Evolutionary conservation across 2,329 filamentous ascomycete species (phyloP), one percentile per base, ranked within the genome.

Genomic region (Cadophora sp.): DNA sequence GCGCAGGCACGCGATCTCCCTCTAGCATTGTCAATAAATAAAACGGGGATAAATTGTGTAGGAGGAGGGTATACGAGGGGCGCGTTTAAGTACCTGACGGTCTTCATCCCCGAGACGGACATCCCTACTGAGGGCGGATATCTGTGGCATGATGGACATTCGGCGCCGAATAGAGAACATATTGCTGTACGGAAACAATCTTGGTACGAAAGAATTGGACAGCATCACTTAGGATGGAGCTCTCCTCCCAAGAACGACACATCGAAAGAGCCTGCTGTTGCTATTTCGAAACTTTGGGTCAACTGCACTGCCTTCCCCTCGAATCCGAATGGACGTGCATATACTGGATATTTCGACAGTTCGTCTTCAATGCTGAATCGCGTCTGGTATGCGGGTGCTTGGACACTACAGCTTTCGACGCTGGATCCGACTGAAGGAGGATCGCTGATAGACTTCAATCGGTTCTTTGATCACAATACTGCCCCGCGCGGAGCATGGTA

Each of bases 301-400:
- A 78, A 79, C 64, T 82, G 78, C 72, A 81, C 80, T 1, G 78
- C 80, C 0, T 81, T 81, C 62, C 81, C 81, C 5, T 79, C 74
- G 2, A 80, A 79, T 82, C 77, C 83, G 2, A 84, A 87, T 71
- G 79, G 86, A 19, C 79, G 80, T 53, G 83, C 83, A 14, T 87
- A 86, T 65, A 80, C 82, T 50, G 85, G 85, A 9, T 86, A 86
- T 68, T 86, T 86, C 63, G 80, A 85, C 70, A 83, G 79, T 72
- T 83, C 78, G 56, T 83, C 83, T 51, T 80, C 84, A 40, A 73
- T 85, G 12, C 79, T 89, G 63, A 87, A 88, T 73, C 80, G 81
- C 4, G 81, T 85, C 67, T 85, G 84, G 83, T 85, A 86, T 72
- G 77, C 78, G 46, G 83, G 83, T 31, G 81, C 82, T 11, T 83